Evolutionary conservation across 805 yeast genomes (phyloP).

Genomic region (Jamesozyma lodderae): DNA sequence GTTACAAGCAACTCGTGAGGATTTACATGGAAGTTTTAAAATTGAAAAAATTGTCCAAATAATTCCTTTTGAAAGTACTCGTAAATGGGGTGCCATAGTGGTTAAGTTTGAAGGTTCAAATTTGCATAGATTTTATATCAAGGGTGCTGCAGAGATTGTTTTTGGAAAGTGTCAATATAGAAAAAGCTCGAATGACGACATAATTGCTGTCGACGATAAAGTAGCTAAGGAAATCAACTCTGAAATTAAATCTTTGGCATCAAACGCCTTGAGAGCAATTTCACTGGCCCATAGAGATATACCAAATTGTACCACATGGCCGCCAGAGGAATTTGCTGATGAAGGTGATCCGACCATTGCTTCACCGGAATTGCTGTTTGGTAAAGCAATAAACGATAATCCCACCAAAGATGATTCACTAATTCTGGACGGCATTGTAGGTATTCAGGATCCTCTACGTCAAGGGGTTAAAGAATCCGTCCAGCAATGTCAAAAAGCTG

Average conservation of each 20-base stretch:
- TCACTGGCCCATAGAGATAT: constrained; percentile 79
- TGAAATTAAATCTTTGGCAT: constrained; percentile 53
- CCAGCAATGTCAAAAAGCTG: constrained; percentile 74
- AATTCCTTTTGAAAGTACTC: constrained; percentile 83
- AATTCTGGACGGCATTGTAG: constrained; percentile 66
- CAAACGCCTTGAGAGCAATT: constrained; percentile 76
- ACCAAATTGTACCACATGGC: constrained; percentile 45
- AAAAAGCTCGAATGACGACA: constrained; percentile 26
- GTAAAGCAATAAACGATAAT: not conserved
- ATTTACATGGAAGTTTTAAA: constrained; percentile 23
- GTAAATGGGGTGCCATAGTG: constrained; percentile 88
- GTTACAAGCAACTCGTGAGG: constrained; percentile 40
- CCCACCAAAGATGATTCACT: constrained; percentile 34
- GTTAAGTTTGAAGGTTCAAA: constrained; percentile 36
- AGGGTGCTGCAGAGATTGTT: constrained; percentile 94
- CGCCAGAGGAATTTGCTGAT: constrained; percentile 44
- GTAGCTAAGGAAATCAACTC: constrained; percentile 32
- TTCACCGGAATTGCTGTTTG: constrained; percentile 34
- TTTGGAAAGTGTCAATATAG: constrained; percentile 47
- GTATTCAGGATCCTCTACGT: constrained; percentile 92
- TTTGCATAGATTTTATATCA: constrained; percentile 52
- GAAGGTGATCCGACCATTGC: constrained; percentile 30
- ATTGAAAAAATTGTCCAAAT: constrained; percentile 47
- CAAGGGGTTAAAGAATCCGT: constrained; percentile 88
- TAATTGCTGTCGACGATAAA: constrained; percentile 11